Evolutionary conservation across 495 filamentous ascomycete species (phyloP), one percentile per base, ranked within the genome.

Genomic region (Penicillium cinerascens): DNA sequence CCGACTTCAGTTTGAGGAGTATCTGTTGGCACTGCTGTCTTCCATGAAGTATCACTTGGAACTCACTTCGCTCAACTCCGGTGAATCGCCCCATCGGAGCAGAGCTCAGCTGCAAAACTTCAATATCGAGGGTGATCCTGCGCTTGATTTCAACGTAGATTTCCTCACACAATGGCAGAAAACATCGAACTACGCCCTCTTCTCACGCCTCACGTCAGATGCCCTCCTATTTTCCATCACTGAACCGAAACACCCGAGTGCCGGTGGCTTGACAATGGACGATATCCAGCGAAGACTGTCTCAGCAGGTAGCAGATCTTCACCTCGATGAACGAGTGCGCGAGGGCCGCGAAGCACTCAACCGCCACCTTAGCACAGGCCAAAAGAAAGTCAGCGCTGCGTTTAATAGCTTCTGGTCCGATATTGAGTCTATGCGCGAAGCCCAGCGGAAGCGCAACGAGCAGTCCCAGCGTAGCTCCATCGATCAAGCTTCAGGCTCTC

Each of bases 1-100:
- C 61, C 83, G 93, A 17, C 82, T 97, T 6, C 93, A 98, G 60
- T 98, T 98, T 53, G 93, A 98, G 74, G 95, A 97, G 65, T 98
- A 98, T 61, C 78, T 97, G 16, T 78, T 97, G 6, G 91, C 92
- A 1, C 78, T 98, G 47, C 81, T 97, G 40, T 88, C 95, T 0
- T 81, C 87, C 6, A 86, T 89, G 57, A 96, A 97, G 63, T 97
- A 95, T 66, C 91, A 88, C 61, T 81, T 86, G 54, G 89, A 92
- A 60, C 78, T 96, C 35, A 60, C 51, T 44, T 67, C 66, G 0
- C 53, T 39, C 25, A 55, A 58, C 16, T 52, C 63, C 0, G 67
- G 61, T 15, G 71, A 70, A 15, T 61, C 68, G 3, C 54, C 58
- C 15, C 52, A 60, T 6, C 62, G 63, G 33, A 70, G 60, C 54